A percentile compares a stretch with the other conserved stretches of the same genome.
These are phyloP conservation scores for Euphorbia peplus DNA, from an alignment of 345 rosid genomes.

Conservation along the genomic window DNA sequence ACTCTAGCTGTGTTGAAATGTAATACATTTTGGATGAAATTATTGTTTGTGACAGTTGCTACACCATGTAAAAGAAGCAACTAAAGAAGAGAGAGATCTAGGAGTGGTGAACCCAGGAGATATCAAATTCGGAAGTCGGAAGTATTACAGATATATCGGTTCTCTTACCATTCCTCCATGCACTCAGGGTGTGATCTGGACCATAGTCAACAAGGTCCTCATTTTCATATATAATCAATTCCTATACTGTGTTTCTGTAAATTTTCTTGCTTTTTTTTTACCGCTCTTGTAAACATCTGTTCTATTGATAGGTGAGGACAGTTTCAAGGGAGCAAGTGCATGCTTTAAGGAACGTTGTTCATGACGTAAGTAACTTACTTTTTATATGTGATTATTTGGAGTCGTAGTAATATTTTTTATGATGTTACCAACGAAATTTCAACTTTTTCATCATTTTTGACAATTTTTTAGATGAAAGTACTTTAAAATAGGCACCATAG, in stretches of 20 bases:
- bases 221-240: background rate
- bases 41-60: background rate
- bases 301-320: slow-evolving; percentile 48
- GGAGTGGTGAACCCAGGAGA: slow-evolving; percentile 54
- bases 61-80: background rate
- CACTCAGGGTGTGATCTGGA: slow-evolving; percentile 71
- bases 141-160: slow-evolving; percentile 71
- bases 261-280: background rate
- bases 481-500: too few species aligned
- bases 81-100: slow-evolving; percentile 24
- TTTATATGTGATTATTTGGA: background rate
- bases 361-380: slow-evolving; percentile 49
- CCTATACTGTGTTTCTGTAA: background rate
- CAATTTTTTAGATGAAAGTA: background rate
- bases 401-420: too few species aligned
- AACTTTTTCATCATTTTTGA: background rate
- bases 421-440: too few species aligned
- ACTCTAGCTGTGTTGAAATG: too few species aligned
- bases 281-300: background rate
- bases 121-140: slow-evolving; percentile 47
- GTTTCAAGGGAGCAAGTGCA: slow-evolving; percentile 56
- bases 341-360: slow-evolving; percentile 46
- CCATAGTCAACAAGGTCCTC: slow-evolving; percentile 49
- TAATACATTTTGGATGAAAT: background rate
- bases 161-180: slow-evolving; percentile 87